Base-by-base conservation (phyloP, 2,329 filamentous ascomycete genomes). In the Lecanicillium sp. region DNA sequence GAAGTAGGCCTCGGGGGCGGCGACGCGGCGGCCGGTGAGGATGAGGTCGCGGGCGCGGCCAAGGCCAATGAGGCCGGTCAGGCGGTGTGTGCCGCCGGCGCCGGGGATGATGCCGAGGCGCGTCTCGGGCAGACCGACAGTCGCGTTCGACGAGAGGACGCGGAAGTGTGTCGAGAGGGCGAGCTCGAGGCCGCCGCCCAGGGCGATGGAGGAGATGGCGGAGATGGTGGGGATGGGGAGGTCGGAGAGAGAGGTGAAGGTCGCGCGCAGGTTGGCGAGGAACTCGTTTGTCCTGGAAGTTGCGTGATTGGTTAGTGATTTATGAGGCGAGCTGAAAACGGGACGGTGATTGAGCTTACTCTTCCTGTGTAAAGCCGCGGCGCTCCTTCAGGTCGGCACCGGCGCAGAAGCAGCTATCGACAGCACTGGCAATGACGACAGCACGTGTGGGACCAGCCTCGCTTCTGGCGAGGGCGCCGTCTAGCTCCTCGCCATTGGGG, bases 381-480 rank as follows among this genome's bases (percentile, higher is more conserved):
- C 90, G 71, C 69, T 96, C 90, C 58, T 96, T 97, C 53, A 98
- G 64, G 57, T 98, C 92, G 4, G 92, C 92, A 28, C 92, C 92
- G 0, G 92, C 87, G 61, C 92, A 98, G 61, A 98, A 98, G 52
- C 81, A 84, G 17, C 77, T 71, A 50, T 96, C 87, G n/a, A 87
- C 74, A 29, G 87, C 86, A 54, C 86, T 94, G 10, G 87, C 84
- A 13, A 98, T 52, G 29, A 98, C 77, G 49, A 98, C 60, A 3
- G 86, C 90, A 47, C 92, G 70, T 13, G 89, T 96, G 0, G 74
- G 72, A 0, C 71, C 72, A 44, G 61, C 67, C 46, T 68, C 49
- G 42, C 68, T 64, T 11, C 11, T 25, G 4, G 58, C 51, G 0
- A 64, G 66, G 3, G 66, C 65, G 0, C 58, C 57, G 25, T 70